A percentile compares a stretch with the other conserved stretches of the same genome.
Evolutionary conservation across 345 rosid species (phyloP).

Genomic region (Eucalyptus melliodora): DNA sequence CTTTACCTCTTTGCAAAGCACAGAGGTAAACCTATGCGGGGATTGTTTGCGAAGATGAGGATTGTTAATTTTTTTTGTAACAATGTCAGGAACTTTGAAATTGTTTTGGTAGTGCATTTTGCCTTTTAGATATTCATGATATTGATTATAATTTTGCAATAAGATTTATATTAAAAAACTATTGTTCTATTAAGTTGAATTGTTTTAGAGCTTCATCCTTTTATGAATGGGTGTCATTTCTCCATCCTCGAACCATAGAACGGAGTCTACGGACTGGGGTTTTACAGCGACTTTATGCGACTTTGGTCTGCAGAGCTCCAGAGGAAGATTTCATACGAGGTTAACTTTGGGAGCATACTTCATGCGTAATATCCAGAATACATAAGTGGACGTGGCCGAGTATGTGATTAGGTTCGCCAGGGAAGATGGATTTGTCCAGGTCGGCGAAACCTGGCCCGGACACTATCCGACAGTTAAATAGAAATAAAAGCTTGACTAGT

Average conservation of each 20-base stretch:
- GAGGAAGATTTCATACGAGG: neutral
- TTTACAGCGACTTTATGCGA: neutral
- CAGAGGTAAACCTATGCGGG: fast-evolving
- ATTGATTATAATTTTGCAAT: neutral
- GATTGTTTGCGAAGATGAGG: neutral
- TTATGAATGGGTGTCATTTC: no score
- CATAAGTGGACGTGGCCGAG: neutral
- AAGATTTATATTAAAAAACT: neutral
- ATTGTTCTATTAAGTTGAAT: neutral
- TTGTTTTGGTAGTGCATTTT: neutral
- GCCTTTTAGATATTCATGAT: neutral
- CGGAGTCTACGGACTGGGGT: neutral
- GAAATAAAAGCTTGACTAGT: neutral
- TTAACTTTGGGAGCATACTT: neutral
- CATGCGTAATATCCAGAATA: neutral
- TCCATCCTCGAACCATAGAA: neutral
- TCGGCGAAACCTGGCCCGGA: neutral
- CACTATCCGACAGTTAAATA: fast-evolving
- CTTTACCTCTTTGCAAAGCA: fast-evolving
- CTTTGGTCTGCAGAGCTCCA: neutral
- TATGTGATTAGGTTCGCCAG: neutral
- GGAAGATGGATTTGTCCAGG: neutral
- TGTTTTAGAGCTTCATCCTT: neutral
- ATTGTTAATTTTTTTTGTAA: neutral
- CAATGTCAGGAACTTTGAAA: neutral